Percentiles rank a stretch among this genome's conserved stretches.
These are phyloP conservation scores for Dimocarpus longan DNA, from an alignment of 345 rosid species.

Conservation along the genomic window DNA sequence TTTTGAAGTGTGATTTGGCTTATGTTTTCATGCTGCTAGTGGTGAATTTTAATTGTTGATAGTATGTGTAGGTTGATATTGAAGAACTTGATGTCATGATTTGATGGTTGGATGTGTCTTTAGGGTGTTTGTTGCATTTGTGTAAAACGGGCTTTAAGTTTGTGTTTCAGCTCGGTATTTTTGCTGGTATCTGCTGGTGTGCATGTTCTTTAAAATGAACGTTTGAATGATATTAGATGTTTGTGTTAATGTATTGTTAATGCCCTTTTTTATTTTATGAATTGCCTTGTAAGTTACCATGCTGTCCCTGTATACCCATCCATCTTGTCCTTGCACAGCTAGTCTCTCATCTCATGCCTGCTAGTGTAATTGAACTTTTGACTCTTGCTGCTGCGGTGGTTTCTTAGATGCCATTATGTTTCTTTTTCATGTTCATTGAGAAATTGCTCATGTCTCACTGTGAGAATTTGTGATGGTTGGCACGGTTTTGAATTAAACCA, in stretches of 20 bases:
- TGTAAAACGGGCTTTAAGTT: not conserved
- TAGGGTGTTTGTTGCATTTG: not conserved
- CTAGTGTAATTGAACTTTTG: not conserved
- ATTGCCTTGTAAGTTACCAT: no score
- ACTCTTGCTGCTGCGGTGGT: not conserved
- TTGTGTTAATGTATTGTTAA: not conserved
- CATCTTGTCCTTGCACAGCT: not conserved
- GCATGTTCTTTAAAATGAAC: not conserved
- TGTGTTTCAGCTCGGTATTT: not conserved
- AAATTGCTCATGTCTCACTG: not conserved
- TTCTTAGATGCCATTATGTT: not conserved
- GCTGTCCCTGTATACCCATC: not conserved
- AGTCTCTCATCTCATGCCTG: not conserved
- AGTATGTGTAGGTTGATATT: not conserved
- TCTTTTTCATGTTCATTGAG: slow-evolving; percentile 2
- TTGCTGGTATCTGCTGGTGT: not conserved
- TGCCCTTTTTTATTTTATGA: no score
- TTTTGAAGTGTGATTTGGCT: not conserved
- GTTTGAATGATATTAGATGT: not conserved
- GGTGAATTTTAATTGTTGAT: not conserved
- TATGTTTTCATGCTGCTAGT: not conserved
- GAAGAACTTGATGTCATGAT: not conserved
- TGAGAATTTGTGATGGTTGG: not conserved
- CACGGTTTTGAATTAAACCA: not conserved
- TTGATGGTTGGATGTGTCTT: not conserved